These are phyloP conservation scores for Ganoderma lucidum DNA, from an alignment of 1,284 basidiomycete genomes.

Conservation along the genomic window DNA sequence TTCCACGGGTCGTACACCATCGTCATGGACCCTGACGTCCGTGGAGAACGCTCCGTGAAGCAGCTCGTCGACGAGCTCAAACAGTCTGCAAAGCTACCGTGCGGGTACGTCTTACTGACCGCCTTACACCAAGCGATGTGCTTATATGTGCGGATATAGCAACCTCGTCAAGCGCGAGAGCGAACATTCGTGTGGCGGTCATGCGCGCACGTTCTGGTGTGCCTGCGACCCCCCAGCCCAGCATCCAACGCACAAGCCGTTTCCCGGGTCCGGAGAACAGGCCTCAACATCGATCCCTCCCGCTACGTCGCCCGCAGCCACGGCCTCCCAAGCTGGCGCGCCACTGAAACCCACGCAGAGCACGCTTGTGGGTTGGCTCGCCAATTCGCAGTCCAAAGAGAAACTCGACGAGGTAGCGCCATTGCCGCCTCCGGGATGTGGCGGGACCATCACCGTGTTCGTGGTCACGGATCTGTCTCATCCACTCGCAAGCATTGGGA, in stretches of 20 bases:
- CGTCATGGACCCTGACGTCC: slow-evolving; percentile 33
- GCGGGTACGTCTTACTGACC: slow-evolving; percentile 27
- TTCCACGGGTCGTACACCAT: slow-evolving; percentile 36
- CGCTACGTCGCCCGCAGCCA: neutral
- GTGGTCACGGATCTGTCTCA: slow-evolving; percentile 33
- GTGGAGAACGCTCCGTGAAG: slow-evolving; percentile 20
- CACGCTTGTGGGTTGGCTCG: slow-evolving; percentile 31
- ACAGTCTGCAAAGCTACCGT: slow-evolving; percentile 22
- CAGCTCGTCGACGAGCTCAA: slow-evolving; percentile 24
- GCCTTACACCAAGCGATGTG: neutral
- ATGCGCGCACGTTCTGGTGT: slow-evolving; percentile 23
- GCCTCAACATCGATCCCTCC: neutral
- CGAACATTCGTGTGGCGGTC: neutral
- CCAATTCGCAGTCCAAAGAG: slow-evolving; percentile 10
- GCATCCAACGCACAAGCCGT: neutral
- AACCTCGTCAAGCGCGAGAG: slow-evolving; percentile 11
- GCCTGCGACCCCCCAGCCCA: slow-evolving; percentile 11
- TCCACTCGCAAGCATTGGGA: slow-evolving; percentile 24
- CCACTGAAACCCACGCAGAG: slow-evolving; percentile 30
- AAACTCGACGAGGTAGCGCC: slow-evolving; percentile 9
- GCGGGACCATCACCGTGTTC: slow-evolving; percentile 31
- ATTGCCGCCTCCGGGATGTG: slow-evolving; percentile 24
- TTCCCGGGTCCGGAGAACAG: neutral
- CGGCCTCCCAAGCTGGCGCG: neutral
- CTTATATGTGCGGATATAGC: neutral